These are phyloP conservation scores for Salvia sclarea DNA, from an alignment of 305 asterid genomes.

Conservation along the genomic window DNA sequence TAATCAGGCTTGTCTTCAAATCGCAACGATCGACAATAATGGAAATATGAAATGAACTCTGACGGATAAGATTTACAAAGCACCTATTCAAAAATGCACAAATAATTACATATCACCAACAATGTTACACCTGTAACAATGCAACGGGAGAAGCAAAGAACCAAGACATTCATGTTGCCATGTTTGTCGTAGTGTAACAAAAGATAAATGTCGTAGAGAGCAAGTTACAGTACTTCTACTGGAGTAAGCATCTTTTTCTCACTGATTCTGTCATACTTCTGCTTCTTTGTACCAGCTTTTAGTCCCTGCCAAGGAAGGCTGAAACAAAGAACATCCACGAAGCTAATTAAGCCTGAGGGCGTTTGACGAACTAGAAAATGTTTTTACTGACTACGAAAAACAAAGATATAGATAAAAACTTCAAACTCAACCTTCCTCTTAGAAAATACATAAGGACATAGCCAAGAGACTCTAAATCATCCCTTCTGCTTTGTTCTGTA, in stretches of 20 bases:
- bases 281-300: conserved; percentile 92
- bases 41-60: conserved; percentile 85
- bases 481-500: conserved; percentile 95
- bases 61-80: conserved; percentile 89
- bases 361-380: conserved; percentile 10
- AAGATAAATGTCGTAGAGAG: conserved; percentile 8
- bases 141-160: conserved; percentile 4
- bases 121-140: not conserved
- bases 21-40: conserved; percentile 86
- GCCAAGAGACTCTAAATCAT: conserved; percentile 88
- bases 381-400: not conserved
- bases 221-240: conserved; percentile 58
- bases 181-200: conserved; percentile 12
- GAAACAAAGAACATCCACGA: conserved; percentile 11
- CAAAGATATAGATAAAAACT: conserved; percentile 11
- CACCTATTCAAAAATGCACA: conserved; percentile 45
- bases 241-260: conserved; percentile 95
- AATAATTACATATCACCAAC: conserved; percentile 15
- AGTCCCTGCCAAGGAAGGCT: conserved; percentile 99
- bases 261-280: conserved; percentile 87
- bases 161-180: not conserved
- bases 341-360: conserved; percentile 14
- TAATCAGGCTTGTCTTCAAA: conserved; percentile 97
- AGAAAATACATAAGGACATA: conserved; percentile 90
- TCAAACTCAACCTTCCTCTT: conserved; percentile 67